phyloP scores from a whole-genome alignment of 306 rosid genomes.

The Phaseolus lunatus region DNA sequence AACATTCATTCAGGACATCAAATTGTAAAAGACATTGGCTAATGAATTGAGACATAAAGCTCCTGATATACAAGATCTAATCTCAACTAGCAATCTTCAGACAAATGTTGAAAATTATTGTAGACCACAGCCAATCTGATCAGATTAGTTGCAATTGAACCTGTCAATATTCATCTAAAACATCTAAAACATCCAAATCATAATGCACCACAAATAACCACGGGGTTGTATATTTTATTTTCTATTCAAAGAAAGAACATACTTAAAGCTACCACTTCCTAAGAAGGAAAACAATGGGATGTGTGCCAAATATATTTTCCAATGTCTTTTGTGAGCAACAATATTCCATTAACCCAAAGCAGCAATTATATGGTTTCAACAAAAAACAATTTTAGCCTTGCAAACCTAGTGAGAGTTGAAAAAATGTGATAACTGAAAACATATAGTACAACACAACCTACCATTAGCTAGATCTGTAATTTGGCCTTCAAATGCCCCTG shows the following conservation, averaged over 20 bases:
- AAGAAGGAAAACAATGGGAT: slow-evolving; percentile 16
- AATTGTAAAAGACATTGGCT: too few relatives aligned
- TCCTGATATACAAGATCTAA: not conserved
- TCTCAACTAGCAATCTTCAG: not conserved
- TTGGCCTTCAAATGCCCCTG: slow-evolving; percentile 87
- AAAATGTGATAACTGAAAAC: not conserved
- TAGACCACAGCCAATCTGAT: not conserved
- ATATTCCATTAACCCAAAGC: slow-evolving; percentile 3
- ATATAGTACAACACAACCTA: slow-evolving; percentile 49
- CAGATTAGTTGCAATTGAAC: not conserved
- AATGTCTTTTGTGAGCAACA: not conserved
- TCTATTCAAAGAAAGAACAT: slow-evolving; percentile 16
- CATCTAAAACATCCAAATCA: not conserved
- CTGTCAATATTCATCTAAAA: not conserved
- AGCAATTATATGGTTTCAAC: slow-evolving; percentile 13
- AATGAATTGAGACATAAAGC: not conserved
- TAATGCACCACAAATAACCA: slow-evolving; percentile 21
- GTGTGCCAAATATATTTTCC: not conserved
- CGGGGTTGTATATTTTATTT: slow-evolving; percentile 15
- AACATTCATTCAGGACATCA: too few relatives aligned
- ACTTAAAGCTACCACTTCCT: slow-evolving; percentile 13
- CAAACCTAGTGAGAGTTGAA: slow-evolving; percentile 17
- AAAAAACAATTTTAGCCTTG: slow-evolving; percentile 19
- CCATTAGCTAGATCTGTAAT: slow-evolving; percentile 66
- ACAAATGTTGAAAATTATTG: not conserved